phyloP scores from a whole-genome alignment of 83 land plant genomes.

The Thuja plicata region DNA sequence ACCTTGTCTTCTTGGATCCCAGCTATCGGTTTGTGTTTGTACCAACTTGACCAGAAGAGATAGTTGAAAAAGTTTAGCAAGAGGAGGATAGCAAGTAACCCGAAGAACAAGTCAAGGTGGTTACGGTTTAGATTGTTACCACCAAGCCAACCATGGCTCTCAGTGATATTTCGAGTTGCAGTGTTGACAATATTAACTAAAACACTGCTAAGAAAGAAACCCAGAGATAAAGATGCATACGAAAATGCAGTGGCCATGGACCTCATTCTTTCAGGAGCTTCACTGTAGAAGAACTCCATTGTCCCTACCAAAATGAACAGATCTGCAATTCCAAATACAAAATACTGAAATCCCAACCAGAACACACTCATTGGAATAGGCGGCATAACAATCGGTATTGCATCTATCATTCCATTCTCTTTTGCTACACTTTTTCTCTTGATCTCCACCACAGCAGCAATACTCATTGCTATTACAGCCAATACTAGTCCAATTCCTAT shows the following conservation, averaged over 20 bases:
- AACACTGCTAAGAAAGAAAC: slow-evolving; percentile 30
- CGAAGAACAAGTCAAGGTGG: slow-evolving; percentile 36
- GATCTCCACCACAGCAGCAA: slow-evolving; percentile 42
- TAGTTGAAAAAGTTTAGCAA: slow-evolving; percentile 33
- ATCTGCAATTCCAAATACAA: slow-evolving; percentile 48
- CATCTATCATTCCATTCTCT: slow-evolving; percentile 28
- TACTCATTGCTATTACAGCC: slow-evolving; percentile 35
- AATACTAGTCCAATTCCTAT: slow-evolving; percentile 52
- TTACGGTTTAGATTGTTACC: slow-evolving; percentile 33
- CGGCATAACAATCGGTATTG: slow-evolving; percentile 22
- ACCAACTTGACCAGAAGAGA: slow-evolving; percentile 34
- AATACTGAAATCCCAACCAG: no score
- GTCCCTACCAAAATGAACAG: slow-evolving; percentile 49
- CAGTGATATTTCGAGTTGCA: slow-evolving; percentile 15
- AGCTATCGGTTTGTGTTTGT: slow-evolving; percentile 32
- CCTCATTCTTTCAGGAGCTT: slow-evolving; percentile 33
- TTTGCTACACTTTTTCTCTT: slow-evolving; percentile 27
- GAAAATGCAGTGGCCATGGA: slow-evolving; percentile 36
- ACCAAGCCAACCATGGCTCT: slow-evolving; percentile 38
- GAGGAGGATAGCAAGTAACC: slow-evolving; percentile 40
- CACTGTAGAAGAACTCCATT: slow-evolving; percentile 55
- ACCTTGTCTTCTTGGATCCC: neutral
- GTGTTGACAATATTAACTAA: slow-evolving; percentile 32
- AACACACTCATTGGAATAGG: slow-evolving; percentile 26
- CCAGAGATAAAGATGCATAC: slow-evolving; percentile 27